Evolutionary conservation across 2,329 filamentous ascomycete genomes (phyloP), one percentile per base, ranked within the genome.

Genomic region (Claviceps citrina): DNA sequence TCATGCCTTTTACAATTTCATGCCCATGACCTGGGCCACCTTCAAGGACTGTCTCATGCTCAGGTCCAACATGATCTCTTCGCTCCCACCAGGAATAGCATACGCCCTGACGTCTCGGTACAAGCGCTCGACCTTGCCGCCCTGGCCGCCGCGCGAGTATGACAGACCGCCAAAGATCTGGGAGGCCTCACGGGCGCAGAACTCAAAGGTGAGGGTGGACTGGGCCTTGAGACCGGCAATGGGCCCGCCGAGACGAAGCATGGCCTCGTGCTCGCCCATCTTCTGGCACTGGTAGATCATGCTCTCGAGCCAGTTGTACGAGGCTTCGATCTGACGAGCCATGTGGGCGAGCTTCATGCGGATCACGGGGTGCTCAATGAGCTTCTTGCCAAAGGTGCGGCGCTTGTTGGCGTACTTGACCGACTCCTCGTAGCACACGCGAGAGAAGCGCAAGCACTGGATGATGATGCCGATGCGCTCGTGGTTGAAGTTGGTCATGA

Each of bases 401-500:
- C 91, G 84, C 77, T 98, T 98, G 76, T 91, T 84, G 46, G 86
- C 87, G 65, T 95, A 98, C 62, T 93, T 93, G 61, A 96, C 75
- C 19, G 82, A 84, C 66, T 98, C 91, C 60, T 96, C 89, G 69
- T 85, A 94, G 73, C 87, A 95, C 49, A 96, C 89, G 49, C 91
- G 86, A 32, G 84, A 80, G 74, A 98, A 96, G 55, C 91, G 86
- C 48, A 95, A 62, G 55, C 80, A 93, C 65, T 98, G 91, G 67
- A 96, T 96, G 65, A 96, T 87, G 63, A 98, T 96, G 46, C 91
- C 91, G 52, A 98, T 87, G 47, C 91, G 84, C 68, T 98, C 91
- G 71, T 96, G 91, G 74, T 96, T 96, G 71, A 95, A 95, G 73
- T 95, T 95, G 59, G 85, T 95, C 89, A 96, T 96, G 70, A 98